phyloP scores from a whole-genome alignment of 2,329 filamentous ascomycete species.

The Periconia digitata region DNA sequence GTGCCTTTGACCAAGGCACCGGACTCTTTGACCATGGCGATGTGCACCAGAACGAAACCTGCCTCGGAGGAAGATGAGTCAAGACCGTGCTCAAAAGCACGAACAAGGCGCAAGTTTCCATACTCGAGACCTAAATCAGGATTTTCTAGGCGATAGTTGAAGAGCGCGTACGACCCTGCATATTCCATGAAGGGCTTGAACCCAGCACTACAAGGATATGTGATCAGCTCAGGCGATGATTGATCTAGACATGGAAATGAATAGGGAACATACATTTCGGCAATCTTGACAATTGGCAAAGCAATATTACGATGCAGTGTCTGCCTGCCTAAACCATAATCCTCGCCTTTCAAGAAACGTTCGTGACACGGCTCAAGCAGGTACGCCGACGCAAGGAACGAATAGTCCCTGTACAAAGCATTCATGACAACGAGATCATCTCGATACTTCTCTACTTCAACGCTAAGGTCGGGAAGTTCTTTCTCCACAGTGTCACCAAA shows the following conservation, averaged over 20 bases:
- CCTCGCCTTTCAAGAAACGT: constrained; percentile 65
- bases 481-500: constrained; percentile 74
- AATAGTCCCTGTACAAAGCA: constrained; percentile 87
- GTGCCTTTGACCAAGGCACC: constrained; percentile 74
- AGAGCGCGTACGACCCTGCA: constrained; percentile 63
- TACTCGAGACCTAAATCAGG: constrained; percentile 58
- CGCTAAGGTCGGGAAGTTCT: constrained; percentile 77
- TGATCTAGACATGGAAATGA: too few relatives aligned
- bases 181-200: constrained; percentile 95
- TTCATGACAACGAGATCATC: constrained; percentile 78
- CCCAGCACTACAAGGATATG: constrained; percentile 53
- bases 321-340: constrained; percentile 77
- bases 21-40: constrained; percentile 92
- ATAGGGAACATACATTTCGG: constrained; percentile 71
- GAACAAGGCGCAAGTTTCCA: constrained; percentile 74
- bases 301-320: constrained; percentile 73
- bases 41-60: constrained; percentile 92
- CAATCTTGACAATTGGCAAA: constrained; percentile 80
- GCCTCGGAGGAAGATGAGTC: constrained; percentile 87
- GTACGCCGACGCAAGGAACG: constrained; percentile 86
- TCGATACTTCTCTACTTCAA: constrained; percentile 68
- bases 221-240: constrained; percentile 20
- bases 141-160: constrained; percentile 64
- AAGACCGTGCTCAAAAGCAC: constrained; percentile 87
- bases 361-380: constrained; percentile 89